Evolutionary conservation across 2,329 filamentous ascomycete genomes (phyloP).

Genomic region (Botryotinia calthae): DNA sequence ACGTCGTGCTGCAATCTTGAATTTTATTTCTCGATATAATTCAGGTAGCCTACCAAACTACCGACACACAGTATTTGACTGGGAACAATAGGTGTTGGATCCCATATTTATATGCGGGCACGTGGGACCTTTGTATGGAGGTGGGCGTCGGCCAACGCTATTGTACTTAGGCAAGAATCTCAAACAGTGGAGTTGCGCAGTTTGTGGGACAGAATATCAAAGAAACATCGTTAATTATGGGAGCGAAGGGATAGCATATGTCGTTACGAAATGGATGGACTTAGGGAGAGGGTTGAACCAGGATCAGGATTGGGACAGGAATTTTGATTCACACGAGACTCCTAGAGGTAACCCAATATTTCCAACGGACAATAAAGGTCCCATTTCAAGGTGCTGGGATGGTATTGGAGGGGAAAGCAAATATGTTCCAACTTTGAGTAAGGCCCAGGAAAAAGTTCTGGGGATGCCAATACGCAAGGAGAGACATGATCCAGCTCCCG

Average conservation of each 20-base stretch:
- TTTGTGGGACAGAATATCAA: not conserved
- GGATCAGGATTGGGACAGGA: not conserved
- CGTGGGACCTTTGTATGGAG: not conserved
- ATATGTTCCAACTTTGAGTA: not conserved
- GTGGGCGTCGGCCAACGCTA: not conserved
- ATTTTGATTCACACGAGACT: not conserved
- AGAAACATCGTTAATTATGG: not conserved
- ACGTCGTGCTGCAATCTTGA: not conserved
- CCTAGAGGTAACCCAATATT: accelerated
- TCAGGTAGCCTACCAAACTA: not conserved
- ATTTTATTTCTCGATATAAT: not conserved
- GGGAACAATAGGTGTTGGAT: not conserved
- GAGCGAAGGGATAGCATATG: not conserved
- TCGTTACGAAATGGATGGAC: not conserved
- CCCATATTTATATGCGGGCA: not conserved
- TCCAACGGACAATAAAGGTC: not conserved
- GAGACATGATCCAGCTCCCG: not conserved
- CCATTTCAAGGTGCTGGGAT: not conserved
- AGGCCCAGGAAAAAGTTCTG: not conserved
- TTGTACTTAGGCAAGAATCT: not conserved
- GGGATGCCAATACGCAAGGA: not conserved
- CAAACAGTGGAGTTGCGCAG: not conserved
- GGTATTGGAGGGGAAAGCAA: not conserved
- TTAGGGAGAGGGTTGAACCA: not conserved
- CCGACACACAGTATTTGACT: not conserved